These are phyloP conservation scores for Elongisporangium undulatum DNA, from an alignment of 352 stramenopile genomes.

Conservation along the genomic window DNA sequence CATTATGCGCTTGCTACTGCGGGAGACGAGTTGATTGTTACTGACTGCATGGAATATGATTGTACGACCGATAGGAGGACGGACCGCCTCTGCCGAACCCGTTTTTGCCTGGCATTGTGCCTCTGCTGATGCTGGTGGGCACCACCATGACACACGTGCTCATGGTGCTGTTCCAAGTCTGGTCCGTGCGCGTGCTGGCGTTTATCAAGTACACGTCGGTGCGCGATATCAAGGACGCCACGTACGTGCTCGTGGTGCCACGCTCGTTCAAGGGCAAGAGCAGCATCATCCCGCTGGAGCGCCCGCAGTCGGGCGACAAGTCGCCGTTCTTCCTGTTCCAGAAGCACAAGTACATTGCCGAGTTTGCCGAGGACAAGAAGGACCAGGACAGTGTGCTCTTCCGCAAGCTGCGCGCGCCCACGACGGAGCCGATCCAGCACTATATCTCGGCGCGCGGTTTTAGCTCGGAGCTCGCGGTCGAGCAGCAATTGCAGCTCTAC, in stretches of 20 bases:
- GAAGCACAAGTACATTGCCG: conserved; percentile 87
- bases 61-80: conserved; percentile 24
- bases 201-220: conserved; percentile 86
- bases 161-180: conserved; percentile 88
- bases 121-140: conserved; percentile 79
- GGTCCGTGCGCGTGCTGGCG: conserved; percentile 74
- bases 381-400: conserved; percentile 72
- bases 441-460: conserved; percentile 59
- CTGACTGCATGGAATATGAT: neutral
- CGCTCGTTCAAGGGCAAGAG: conserved; percentile 87
- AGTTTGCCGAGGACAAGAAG: conserved; percentile 36
- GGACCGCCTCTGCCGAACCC: conserved; percentile 82
- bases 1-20: neutral
- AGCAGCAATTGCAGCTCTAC: conserved; percentile 55
- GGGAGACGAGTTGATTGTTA: neutral
- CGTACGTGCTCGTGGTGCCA: conserved; percentile 77
- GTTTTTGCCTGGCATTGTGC: conserved; percentile 88
- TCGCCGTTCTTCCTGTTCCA: conserved; percentile 83
- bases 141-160: conserved; percentile 82
- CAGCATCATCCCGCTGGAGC: conserved; percentile 70
- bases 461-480: conserved; percentile 30
- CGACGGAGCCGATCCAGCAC: conserved; percentile 49
- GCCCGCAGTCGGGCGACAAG: conserved; percentile 23
- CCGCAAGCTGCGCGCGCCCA: conserved; percentile 70
- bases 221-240: conserved; percentile 47